Evolutionary conservation across 2,329 filamentous ascomycete genomes (phyloP).

Genomic region (Huntiella moniliformis): DNA sequence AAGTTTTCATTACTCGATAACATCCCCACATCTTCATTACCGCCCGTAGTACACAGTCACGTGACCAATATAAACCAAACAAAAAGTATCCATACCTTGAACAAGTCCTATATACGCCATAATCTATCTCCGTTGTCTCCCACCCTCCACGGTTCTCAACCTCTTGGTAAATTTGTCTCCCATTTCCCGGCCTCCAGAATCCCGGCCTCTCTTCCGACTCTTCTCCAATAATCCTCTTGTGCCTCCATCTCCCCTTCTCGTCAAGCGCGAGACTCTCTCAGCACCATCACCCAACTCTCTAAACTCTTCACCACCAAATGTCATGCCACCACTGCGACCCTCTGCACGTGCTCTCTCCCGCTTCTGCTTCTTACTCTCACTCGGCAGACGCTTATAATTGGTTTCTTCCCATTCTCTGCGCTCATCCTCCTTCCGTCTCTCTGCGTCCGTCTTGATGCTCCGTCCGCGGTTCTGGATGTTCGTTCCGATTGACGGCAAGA

Average conservation of each 20-base stretch:
- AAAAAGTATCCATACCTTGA: neutral
- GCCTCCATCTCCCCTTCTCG: slow-evolving; percentile 42
- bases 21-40: neutral
- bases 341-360: slow-evolving; percentile 38
- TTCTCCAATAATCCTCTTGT: slow-evolving; percentile 53
- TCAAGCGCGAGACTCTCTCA: slow-evolving; percentile 71
- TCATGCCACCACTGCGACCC: slow-evolving; percentile 33
- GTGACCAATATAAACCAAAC: neutral
- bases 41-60: no score
- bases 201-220: slow-evolving; percentile 63
- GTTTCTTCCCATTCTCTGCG: slow-evolving; percentile 73
- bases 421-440: slow-evolving; percentile 63
- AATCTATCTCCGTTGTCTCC: slow-evolving; percentile 18
- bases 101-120: neutral
- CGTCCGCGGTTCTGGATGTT: slow-evolving; percentile 68
- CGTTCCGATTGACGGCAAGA: slow-evolving; percentile 79
- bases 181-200: slow-evolving; percentile 46
- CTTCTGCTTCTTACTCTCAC: slow-evolving; percentile 70
- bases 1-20: slow-evolving; percentile 10
- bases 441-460: slow-evolving; percentile 55
- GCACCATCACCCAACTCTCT: slow-evolving; percentile 65
- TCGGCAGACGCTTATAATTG: slow-evolving; percentile 77
- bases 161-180: slow-evolving; percentile 60
- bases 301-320: slow-evolving; percentile 84
- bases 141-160: slow-evolving; percentile 35